Conservation (phyloP, 805 yeast species). For the Candida andamanensis region DNA sequence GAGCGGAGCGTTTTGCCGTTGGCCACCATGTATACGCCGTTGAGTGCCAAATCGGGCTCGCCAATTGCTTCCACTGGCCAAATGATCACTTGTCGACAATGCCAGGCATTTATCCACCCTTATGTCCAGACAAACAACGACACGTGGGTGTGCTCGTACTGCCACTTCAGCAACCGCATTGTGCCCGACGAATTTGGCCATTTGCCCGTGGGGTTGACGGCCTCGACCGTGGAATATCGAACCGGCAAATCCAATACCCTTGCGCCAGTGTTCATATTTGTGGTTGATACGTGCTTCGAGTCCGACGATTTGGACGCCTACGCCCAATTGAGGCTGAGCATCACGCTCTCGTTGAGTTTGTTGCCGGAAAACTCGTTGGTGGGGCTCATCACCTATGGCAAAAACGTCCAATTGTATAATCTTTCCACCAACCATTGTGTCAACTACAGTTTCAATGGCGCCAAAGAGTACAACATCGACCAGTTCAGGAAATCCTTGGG, state of each 20-base stretch:
- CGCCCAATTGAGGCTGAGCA: slow-evolving; percentile 74
- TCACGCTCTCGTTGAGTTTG: slow-evolving; percentile 67
- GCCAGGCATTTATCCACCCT: slow-evolving; percentile 85
- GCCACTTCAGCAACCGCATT: slow-evolving; percentile 70
- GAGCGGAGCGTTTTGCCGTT: slow-evolving; percentile 90
- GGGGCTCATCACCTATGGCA: slow-evolving; percentile 85
- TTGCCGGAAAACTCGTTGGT: slow-evolving; percentile 88
- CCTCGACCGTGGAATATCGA: slow-evolving; percentile 81
- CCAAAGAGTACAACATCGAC: slow-evolving; percentile 74
- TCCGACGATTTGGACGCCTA: slow-evolving; percentile 80
- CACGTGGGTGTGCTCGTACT: slow-evolving; percentile 84
- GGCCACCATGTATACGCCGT: slow-evolving; percentile 93
- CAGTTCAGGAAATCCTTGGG: slow-evolving; percentile 52
- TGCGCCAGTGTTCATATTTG: slow-evolving; percentile 84
- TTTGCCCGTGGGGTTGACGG: slow-evolving; percentile 68
- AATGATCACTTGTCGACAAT: slow-evolving; percentile 33
- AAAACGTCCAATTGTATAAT: slow-evolving; percentile 84
- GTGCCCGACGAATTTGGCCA: slow-evolving; percentile 23
- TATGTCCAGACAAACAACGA: slow-evolving; percentile 68
- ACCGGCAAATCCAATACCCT: slow-evolving; percentile 72
- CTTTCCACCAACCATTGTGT: slow-evolving; percentile 16
- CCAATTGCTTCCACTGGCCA: slow-evolving; percentile 52
- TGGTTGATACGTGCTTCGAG: slow-evolving; percentile 59
- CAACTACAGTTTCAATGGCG: slow-evolving; percentile 76
- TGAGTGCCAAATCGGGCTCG: slow-evolving; percentile 70